Evolutionary conservation across 2,329 filamentous ascomycete species (phyloP).

Genomic region (Xylaria sp.): DNA sequence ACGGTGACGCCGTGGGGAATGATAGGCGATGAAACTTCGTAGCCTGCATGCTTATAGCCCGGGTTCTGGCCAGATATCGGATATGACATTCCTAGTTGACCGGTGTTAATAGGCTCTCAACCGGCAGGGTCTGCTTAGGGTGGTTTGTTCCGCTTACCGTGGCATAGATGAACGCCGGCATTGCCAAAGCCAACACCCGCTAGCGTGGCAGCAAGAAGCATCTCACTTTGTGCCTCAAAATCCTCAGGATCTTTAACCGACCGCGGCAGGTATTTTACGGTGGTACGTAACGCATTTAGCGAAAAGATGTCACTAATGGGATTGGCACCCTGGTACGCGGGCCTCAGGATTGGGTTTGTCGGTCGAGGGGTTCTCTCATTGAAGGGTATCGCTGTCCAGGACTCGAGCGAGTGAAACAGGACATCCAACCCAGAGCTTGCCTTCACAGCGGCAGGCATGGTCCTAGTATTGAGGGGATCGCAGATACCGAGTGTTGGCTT

Average conservation of each 20-base stretch:
- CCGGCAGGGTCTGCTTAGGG: not conserved
- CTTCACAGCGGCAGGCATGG: conserved; percentile 94
- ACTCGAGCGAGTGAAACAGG: conserved; percentile 92
- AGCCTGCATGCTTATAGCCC: conserved; percentile 87
- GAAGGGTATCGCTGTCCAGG: conserved; percentile 97
- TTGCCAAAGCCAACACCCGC: conserved; percentile 98
- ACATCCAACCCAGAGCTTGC: conserved; percentile 92
- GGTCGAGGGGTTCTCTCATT: conserved; percentile 84
- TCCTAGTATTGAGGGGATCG: conserved; percentile 86
- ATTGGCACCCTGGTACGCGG: conserved; percentile 96
- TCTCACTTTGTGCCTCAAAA: conserved; percentile 88
- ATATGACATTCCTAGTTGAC: conserved; percentile 80
- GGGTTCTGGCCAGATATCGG: conserved; percentile 96
- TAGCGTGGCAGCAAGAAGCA: conserved; percentile 92
- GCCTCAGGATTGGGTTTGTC: conserved; percentile 84
- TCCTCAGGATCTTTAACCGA: conserved; percentile 89
- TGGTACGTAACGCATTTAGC: conserved; percentile 79
- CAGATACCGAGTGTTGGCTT: conserved; percentile 94
- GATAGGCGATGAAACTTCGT: conserved; percentile 74
- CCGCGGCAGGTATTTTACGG: conserved; percentile 90
- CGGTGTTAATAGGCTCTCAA: conserved; percentile 1
- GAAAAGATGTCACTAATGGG: conserved; percentile 98
- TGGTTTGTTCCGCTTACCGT: conserved; percentile 50
- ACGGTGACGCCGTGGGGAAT: conserved; percentile 97
- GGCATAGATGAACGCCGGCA: conserved; percentile 84